These are phyloP conservation scores for Periconia sp. DNA, from an alignment of 2,329 filamentous ascomycete species.

Conservation along the genomic window DNA sequence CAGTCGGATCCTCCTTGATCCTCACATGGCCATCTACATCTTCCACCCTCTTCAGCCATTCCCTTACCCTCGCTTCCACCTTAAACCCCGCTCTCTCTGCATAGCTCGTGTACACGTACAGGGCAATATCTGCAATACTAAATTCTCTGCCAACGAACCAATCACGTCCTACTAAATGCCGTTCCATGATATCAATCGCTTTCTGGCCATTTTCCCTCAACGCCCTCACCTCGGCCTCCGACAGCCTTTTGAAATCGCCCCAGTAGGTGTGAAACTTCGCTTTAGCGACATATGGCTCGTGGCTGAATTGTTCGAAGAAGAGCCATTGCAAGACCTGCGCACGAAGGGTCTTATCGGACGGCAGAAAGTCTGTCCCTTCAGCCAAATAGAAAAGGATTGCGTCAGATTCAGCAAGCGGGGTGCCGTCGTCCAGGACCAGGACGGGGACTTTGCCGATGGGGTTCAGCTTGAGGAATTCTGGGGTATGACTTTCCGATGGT, in stretches of 20 bases:
- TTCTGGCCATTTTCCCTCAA: constrained; percentile 16
- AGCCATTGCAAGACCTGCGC: constrained; percentile 20
- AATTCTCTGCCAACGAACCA: constrained; percentile 20
- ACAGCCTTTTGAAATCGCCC: constrained; percentile 11
- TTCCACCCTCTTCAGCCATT: constrained; percentile 19
- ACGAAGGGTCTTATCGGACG: constrained; percentile 9
- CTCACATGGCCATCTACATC: constrained; percentile 11
- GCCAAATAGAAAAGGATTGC: constrained; percentile 23
- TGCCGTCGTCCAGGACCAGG: constrained; percentile 21
- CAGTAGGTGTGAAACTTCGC: constrained; percentile 20
- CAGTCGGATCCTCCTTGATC: constrained; percentile 21
- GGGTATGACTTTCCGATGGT: constrained; percentile 14
- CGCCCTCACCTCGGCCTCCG: constrained; percentile 8
- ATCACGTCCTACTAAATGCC: constrained; percentile 15
- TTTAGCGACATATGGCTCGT: constrained; percentile 22
- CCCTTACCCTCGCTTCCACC: constrained; percentile 17
- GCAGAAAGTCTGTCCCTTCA: constrained; percentile 15
- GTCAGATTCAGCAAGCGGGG: constrained; percentile 19
- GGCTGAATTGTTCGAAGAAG: constrained; percentile 24
- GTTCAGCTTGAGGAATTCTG: constrained; percentile 18
- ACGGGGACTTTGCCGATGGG: constrained; percentile 19
- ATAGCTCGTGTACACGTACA: constrained; percentile 13
- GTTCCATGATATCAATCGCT: constrained; percentile 21
- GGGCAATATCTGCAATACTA: constrained; percentile 21
- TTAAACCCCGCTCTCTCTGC: constrained; percentile 17